Base-by-base conservation (phyloP, 2,329 filamentous ascomycete genomes). In the Sphaerulina vaccinii region DNA sequence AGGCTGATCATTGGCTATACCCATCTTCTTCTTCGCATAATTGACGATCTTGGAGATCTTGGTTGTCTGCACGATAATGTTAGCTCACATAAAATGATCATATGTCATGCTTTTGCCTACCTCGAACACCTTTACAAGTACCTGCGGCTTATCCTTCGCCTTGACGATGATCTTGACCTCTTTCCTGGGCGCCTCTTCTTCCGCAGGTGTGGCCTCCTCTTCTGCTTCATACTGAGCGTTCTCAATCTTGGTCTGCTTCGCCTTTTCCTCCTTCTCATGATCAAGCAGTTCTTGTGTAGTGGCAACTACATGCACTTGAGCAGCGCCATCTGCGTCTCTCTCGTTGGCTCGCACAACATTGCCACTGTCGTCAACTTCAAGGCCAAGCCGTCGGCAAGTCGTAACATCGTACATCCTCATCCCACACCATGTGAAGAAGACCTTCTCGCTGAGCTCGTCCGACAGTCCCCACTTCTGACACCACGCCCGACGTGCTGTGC, bases 391-490 rank as follows among this genome's bases (percentile, higher is more conserved):
- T 47, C 78, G 77, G 52, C 88, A 85, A 1, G 86, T 91, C 4
- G 87, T 88, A n/a, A 81, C 79, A 58, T 87, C 82, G 66, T 87
- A 96, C 2, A 96, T 71, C 53, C 82, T 81, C 52, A 81, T 82
- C 21, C 82, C 79, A 57, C 84, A 85, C 85, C 88, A 96, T 0
- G 88, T 93, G 49, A 97, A 78, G 62, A 93, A 86, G 15, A 95
- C 73, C 1, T 75, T 73, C 3, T 78, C 71, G 2, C 76, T 70
- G 19, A 77, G 67, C 2, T 79, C 73, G 2, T 73, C 69, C 1
- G 73, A 69, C 40, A 83, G 78, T 1, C 68, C 68, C 64, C 91
- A 85, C 48, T 78, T 77, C 10, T 75, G 71, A 61, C 86, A 82
- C 88, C 90, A 96, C 10, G 80, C 81, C 32, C 81, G 68, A 36